Conservation (phyloP, 2,329 filamentous ascomycete species). For the Byssoonygena ceratinophila region DNA sequence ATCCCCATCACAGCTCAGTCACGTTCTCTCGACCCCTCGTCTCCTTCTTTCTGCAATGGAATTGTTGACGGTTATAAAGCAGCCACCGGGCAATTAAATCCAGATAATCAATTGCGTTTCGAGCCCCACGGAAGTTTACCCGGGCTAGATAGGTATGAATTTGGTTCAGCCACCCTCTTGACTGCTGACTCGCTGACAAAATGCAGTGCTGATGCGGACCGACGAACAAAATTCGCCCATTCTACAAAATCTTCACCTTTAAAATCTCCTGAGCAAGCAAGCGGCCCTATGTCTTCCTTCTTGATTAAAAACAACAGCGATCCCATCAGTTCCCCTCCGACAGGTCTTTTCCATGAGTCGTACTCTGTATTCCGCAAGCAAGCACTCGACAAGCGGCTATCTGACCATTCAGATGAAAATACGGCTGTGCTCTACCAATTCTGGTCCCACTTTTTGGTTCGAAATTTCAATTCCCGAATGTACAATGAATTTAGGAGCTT, state of each 20-base stretch:
- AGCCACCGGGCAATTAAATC: conserved; percentile 39
- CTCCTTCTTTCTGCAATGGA: conserved; percentile 46
- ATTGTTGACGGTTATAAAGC: conserved; percentile 46
- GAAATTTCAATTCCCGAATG: conserved; percentile 64
- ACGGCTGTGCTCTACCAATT: conserved; percentile 62
- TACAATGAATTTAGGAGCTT: conserved; percentile 62
- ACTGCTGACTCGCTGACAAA: not conserved
- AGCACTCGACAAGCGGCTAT: conserved; percentile 41
- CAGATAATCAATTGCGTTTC: conserved; percentile 30
- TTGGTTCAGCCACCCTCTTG: not conserved
- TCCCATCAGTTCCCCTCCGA: conserved; percentile 35
- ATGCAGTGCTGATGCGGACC: not conserved
- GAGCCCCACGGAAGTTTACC: conserved; percentile 30
- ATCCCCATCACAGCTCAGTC: conserved; percentile 25
- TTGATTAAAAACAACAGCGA: conserved; percentile 43
- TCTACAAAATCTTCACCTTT: not conserved
- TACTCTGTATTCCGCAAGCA: conserved; percentile 41
- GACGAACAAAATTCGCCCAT: not conserved
- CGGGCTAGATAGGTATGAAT: conserved; percentile 28
- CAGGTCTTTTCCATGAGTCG: conserved; percentile 39
- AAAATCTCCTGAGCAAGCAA: conserved; percentile 6
- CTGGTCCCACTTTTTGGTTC: conserved; percentile 62
- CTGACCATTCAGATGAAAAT: conserved; percentile 29
- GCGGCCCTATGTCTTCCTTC: conserved; percentile 27
- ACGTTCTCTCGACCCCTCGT: conserved; percentile 33